Base-by-base conservation (phyloP, 306 rosid species). In the Trifolium repens region DNA sequence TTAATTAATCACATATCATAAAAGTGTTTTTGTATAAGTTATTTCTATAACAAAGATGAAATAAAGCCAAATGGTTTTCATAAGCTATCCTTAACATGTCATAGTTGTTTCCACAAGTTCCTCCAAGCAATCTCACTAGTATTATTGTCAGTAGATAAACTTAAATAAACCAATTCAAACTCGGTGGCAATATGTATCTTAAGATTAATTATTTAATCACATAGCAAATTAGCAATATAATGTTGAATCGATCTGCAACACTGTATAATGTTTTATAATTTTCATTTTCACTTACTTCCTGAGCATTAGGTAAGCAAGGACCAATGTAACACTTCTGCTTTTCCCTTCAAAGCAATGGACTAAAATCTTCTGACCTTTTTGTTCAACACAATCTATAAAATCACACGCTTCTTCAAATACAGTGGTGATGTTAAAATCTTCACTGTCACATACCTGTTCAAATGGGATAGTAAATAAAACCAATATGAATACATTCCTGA, bases 291-390 rank as follows among this genome's bases (percentile, higher is more conserved):
- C 96, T 87, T 89, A 92, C 99, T 94, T 94, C 70, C 88, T 88
- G 81, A 92, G 91, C 93, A 94, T 92, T 32, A 92, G 85, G 93
- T 90, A 92, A 30, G 99, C 99, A 68, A 94, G 88, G 79, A 94
- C 96, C 74, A 90, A 62, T 0, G 96, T 89, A 50, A 89, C 97
- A 79, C 99, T 94, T 88, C 99, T 85, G 85, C 99, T 94, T 83
- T 63, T 94, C 54, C 99, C 99, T 77, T 94, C 99, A 78, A 94
- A 94, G 87, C 99, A 94, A 76, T 94, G 99, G 58, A 94, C 99
- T 57, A 94, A 78, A 59, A 94, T 88, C 83, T 68, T 92, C 69
- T 91, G 96, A 17, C 93, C 89, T 7, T 12, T 77, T 83, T 84
- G 84, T 72, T 94, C 99, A 78, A 92, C 97, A 34, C 60, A 14